These are phyloP conservation scores for Heterobasidion irregulare DNA, from an alignment of 1,284 basidiomycete genomes.

Conservation along the genomic window DNA sequence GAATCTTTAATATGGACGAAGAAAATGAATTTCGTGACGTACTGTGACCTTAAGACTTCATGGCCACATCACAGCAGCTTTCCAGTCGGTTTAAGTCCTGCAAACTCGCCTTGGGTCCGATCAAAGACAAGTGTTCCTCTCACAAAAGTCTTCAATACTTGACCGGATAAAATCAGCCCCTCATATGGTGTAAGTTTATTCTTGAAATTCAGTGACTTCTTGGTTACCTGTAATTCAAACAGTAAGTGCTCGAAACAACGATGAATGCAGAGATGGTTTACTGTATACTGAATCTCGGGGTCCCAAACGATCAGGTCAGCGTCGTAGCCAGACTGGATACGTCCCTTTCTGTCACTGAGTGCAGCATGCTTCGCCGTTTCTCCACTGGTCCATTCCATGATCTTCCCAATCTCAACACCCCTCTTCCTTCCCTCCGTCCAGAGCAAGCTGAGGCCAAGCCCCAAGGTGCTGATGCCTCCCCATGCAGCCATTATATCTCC, in stretches of 20 bases:
- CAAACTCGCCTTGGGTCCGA: constrained; percentile 5
- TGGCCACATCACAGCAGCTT: constrained; percentile 1
- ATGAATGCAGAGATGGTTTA: constrained; percentile 21
- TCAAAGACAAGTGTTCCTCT: constrained; percentile 69
- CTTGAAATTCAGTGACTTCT: constrained; percentile 74
- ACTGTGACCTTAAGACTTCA: background rate
- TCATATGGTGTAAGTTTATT: constrained; percentile 90
- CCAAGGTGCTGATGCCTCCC: constrained; percentile 88
- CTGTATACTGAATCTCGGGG: constrained; percentile 56
- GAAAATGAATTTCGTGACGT: background rate
- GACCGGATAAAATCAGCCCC: constrained; percentile 62
- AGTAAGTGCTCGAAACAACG: background rate
- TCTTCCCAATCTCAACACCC: constrained; percentile 47
- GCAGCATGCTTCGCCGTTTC: constrained; percentile 75
- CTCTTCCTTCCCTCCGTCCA: constrained; percentile 74
- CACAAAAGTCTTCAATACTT: constrained; percentile 65
- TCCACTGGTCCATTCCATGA: constrained; percentile 69
- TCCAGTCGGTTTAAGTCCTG: constrained; percentile 3
- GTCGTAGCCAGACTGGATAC: constrained; percentile 63
- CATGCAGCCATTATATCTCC: constrained; percentile 84
- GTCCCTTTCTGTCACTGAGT: constrained; percentile 62
- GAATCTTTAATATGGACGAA: background rate
- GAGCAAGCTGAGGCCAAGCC: constrained; percentile 77
- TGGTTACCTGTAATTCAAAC: constrained; percentile 47
- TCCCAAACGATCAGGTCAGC: constrained; percentile 87